These are phyloP conservation scores for Vararia minispora DNA, from an alignment of 768 basidiomycete species.

Conservation along the genomic window DNA sequence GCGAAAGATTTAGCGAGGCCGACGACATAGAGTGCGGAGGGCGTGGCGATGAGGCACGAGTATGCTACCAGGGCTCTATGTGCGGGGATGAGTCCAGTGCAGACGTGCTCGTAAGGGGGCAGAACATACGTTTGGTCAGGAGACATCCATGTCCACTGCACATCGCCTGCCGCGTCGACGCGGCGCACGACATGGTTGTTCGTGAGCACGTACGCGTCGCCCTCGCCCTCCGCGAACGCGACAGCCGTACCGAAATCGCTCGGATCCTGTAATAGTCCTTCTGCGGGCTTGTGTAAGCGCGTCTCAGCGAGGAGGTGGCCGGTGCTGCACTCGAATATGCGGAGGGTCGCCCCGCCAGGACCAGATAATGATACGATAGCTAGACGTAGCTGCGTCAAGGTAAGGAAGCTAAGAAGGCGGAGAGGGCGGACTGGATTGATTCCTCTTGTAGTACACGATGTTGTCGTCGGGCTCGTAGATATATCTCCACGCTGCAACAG, in stretches of 20 bases:
- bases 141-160: conserved; percentile 64
- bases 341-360: conserved; percentile 53
- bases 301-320: conserved; percentile 62
- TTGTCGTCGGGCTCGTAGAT: conserved; percentile 60
- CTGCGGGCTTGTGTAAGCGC: conserved; percentile 36
- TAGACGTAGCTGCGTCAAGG: conserved; percentile 22
- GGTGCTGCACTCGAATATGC: conserved; percentile 50
- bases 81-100: conserved; percentile 2
- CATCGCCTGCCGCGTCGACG: conserved; percentile 41
- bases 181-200: conserved; percentile 49
- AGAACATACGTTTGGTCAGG: conserved; percentile 50
- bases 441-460: conserved; percentile 50
- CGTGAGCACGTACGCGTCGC: conserved; percentile 39
- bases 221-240: conserved; percentile 25
- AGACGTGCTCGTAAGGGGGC: background rate
- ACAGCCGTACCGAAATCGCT: conserved; percentile 45
- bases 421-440: conserved; percentile 39
- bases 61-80: conserved; percentile 53
- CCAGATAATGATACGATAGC: conserved; percentile 71
- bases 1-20: conserved; percentile 33
- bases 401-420: conserved; percentile 3
- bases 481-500: conserved; percentile 63
- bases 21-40: conserved; percentile 41
- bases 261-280: conserved; percentile 39
- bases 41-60: conserved; percentile 46